phyloP scores from a whole-genome alignment of 2,329 filamentous ascomycete species.

The Aschersonia sp. region DNA sequence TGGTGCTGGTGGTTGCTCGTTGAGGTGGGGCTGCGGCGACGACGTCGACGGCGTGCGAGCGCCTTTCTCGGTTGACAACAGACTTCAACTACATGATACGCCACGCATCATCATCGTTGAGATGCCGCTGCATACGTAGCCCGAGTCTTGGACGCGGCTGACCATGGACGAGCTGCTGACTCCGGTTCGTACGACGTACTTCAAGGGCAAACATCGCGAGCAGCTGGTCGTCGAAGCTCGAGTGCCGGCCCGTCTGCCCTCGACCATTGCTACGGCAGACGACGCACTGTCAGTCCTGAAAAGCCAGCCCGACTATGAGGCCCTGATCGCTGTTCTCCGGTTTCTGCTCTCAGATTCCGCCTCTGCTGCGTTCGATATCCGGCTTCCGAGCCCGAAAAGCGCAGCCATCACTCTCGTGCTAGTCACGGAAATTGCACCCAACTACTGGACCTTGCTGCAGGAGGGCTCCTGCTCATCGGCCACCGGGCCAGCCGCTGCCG shows the following conservation, averaged over 20 bases:
- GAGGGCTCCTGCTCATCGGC: constrained; percentile 19
- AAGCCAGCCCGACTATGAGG: constrained; percentile 45
- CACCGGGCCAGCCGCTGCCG: constrained; percentile 12
- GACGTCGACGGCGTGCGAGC: too few species aligned
- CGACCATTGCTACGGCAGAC: constrained; percentile 18
- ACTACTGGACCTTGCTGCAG: constrained; percentile 61
- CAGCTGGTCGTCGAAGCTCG: constrained; percentile 8
- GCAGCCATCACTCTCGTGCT: constrained; percentile 65
- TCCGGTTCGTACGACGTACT: constrained; percentile 37
- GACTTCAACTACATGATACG: too few species aligned
- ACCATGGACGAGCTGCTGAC: constrained; percentile 42
- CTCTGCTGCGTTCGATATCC: constrained; percentile 11
- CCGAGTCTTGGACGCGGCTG: too few species aligned
- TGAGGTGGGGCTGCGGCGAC: too few species aligned
- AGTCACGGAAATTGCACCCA: constrained; percentile 59
- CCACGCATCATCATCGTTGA: too few species aligned
- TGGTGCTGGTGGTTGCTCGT: too few species aligned
- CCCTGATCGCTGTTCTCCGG: constrained; percentile 34
- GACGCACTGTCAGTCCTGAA: constrained; percentile 47
- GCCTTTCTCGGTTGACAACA: too few species aligned
- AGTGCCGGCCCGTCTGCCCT: constrained; percentile 1
- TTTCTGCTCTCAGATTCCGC: constrained; percentile 27
- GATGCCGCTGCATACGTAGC: too few species aligned
- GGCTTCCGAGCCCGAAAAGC: constrained; percentile 45
- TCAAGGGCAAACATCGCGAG: constrained; percentile 16